Evolutionary conservation across 768 basidiomycete genomes (phyloP).

Genomic region (Trichaptum fuscoviolaceum): DNA sequence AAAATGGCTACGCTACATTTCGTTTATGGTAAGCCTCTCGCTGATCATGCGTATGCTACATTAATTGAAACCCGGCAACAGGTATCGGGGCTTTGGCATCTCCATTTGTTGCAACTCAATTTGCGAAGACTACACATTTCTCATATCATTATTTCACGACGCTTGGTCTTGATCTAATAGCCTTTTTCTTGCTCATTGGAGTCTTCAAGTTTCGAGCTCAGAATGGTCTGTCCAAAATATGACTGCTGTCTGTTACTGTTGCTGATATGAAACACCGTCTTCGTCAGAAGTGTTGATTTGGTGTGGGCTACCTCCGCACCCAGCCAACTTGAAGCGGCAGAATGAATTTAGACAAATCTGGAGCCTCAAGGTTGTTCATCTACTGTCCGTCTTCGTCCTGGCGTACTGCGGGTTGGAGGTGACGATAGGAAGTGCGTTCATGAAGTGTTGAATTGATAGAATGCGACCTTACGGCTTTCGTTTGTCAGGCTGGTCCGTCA

Average conservation of each 20-base stretch:
- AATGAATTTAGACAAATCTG: constrained; percentile 19
- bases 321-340: not conserved
- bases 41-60: not conserved
- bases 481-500: constrained; percentile 45
- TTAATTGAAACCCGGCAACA: constrained; percentile 11
- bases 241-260: not conserved
- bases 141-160: constrained; percentile 74
- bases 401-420: constrained; percentile 35
- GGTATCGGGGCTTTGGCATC: constrained; percentile 36
- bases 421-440: constrained; percentile 24
- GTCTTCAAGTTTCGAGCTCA: constrained; percentile 70
- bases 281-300: not conserved
- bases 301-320: not conserved
- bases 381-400: constrained; percentile 36
- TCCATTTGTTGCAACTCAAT: constrained; percentile 82
- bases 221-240: constrained; percentile 42
- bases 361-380: constrained; percentile 27
- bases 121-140: constrained; percentile 61
- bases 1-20: constrained; percentile 72
- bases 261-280: constrained; percentile 1
- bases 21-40: constrained; percentile 42
- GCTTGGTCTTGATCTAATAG: constrained; percentile 55
- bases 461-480: not conserved
- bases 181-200: constrained; percentile 41
- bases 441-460: not conserved